Evolutionary conservation across 805 yeast genomes (phyloP), one percentile per base, ranked within the genome.

Genomic region (Yarrowia deformans): DNA sequence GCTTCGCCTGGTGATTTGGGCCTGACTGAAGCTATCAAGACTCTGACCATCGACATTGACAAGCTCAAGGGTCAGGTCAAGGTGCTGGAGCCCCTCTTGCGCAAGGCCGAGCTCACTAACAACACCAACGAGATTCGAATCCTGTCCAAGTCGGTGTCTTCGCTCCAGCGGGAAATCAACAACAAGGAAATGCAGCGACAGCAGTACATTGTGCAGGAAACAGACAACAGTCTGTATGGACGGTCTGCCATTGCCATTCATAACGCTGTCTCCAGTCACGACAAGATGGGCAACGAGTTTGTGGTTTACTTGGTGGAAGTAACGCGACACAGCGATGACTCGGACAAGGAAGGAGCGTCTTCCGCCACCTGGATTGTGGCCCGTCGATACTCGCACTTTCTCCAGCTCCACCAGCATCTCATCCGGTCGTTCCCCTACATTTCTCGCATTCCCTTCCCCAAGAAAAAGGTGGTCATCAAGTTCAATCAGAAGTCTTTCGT

Each of bases 361-460:
- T 81, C 85, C 1, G 91, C 93, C 0, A 90, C 91, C 0, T 94
- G 98, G 98, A 87, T 91, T 67, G 90, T 93, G n/a, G 94, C 97
- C 0, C 80, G 97, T 72, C 81, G 98, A 69, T 93, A 88, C 75
- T 90, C 90, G 73, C 97, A 94, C 75, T 93, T 93, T 77, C 87
- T 83, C 77, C 85, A 84, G 71, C 80, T 93, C 42, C 87, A 93
- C 75, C 86, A 85, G 70, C 87, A 90, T 71, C 78, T 93, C 72
- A 85, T 83, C 69, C 76, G 77, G 2, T 80, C 78, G 54, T 88
- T 87, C 72, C 83, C 87, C 0, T 80, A 78, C 56, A 87, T 89
- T 1, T 77, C 80, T 7, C 76, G 75, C 1, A 73, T 89, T 16
- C 83, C 81, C 58, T 85, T 86, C 78, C 88, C 93, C 52, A 75